Conservation (phyloP, 345 rosid genomes). For the Populus simonii region DNA sequence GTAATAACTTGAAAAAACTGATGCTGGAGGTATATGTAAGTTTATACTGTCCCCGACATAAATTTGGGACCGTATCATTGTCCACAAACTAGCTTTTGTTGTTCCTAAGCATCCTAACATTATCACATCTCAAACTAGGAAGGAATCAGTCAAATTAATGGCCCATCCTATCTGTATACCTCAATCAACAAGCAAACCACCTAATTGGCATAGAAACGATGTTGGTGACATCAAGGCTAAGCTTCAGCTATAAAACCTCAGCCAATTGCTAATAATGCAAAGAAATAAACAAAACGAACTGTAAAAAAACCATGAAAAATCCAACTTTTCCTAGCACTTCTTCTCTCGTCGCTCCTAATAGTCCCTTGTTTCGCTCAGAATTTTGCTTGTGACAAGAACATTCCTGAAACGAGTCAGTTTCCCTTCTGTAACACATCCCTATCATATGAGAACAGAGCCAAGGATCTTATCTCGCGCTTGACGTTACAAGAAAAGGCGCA, state of each 20-base stretch:
- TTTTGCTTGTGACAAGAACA: constrained; percentile 42
- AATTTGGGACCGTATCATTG: too few relatives aligned
- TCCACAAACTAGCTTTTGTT: constrained; percentile 13
- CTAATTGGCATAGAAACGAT: neutral
- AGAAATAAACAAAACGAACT: neutral
- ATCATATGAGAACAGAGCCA: constrained; percentile 45
- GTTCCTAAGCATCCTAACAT: constrained; percentile 16
- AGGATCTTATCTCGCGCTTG: constrained; percentile 43
- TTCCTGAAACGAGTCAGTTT: constrained; percentile 30
- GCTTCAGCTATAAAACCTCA: neutral
- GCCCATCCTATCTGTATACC: neutral
- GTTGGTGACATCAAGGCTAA: neutral
- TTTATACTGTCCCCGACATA: too few relatives aligned
- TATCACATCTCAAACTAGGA: constrained; percentile 11
- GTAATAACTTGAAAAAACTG: too few relatives aligned
- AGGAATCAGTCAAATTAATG: neutral
- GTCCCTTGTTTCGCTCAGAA: constrained; percentile 22
- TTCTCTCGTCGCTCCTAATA: constrained; percentile 17
- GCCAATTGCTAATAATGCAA: neutral
- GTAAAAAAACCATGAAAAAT: constrained; percentile 15
- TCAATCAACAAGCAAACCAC: constrained; percentile 24
- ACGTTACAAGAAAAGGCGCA: constrained; percentile 53
- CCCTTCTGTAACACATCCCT: constrained; percentile 44
- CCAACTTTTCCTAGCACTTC: constrained; percentile 3
- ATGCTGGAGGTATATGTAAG: too few relatives aligned